Evolutionary conservation across 139 green algal species (phyloP).

Genomic region (Spirogloea muscicola): DNA sequence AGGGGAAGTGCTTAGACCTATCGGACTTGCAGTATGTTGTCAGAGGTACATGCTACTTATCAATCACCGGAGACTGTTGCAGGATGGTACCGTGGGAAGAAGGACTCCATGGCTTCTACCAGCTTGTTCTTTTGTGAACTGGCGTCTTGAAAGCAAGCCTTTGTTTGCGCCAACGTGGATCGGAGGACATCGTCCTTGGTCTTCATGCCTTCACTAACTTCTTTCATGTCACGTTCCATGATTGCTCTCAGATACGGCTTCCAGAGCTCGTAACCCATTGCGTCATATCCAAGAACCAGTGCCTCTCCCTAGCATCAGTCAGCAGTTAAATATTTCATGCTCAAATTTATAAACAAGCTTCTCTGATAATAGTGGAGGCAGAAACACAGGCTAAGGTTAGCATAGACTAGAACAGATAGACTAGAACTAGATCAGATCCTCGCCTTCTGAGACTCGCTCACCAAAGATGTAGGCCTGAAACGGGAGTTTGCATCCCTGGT

Average conservation of each 20-base stretch:
- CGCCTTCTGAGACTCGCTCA: too few species aligned
- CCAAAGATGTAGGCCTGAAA: conserved; percentile 32
- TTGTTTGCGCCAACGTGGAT: neutral
- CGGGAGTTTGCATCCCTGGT: conserved; percentile 26
- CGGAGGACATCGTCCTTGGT: conserved; percentile 53
- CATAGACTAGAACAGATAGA: too few species aligned
- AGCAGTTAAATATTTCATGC: too few species aligned
- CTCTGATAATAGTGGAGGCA: too few species aligned
- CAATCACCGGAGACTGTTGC: neutral
- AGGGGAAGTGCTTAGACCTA: too few species aligned
- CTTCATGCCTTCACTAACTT: conserved; percentile 62
- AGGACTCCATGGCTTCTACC: conserved; percentile 19
- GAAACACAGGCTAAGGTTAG: too few species aligned
- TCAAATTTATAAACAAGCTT: too few species aligned
- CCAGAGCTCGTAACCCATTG: conserved; percentile 69
- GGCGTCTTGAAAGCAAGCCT: conserved; percentile 22
- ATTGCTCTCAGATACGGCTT: conserved; percentile 72
- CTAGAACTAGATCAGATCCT: too few species aligned
- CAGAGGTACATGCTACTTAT: neutral
- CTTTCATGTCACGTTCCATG: conserved; percentile 80
- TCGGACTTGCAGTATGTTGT: too few species aligned
- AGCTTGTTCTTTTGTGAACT: conserved; percentile 37
- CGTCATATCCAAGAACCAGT: conserved; percentile 73
- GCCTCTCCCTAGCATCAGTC: conserved; percentile 80
- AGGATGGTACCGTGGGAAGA: conserved; percentile 23